A percentile compares a stretch with the other conserved stretches of the same genome.
phyloP scores from a whole-genome alignment of 208 protist species.

The Trypanosoma rangeli region DNA sequence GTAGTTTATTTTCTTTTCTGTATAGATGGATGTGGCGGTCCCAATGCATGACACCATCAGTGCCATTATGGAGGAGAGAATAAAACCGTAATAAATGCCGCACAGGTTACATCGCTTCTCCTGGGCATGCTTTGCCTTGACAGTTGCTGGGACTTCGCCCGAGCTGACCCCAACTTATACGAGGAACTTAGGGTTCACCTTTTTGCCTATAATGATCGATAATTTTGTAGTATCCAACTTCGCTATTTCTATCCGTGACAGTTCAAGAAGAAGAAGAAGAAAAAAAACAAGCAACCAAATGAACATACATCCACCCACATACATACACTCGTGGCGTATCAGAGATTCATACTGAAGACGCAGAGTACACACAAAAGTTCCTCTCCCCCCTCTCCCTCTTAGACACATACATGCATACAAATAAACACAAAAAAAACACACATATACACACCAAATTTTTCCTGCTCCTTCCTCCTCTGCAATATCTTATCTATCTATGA shows the following conservation, averaged over 20 bases:
- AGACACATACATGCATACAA: background rate
- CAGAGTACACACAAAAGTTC: background rate
- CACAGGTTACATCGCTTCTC: conserved; percentile 72
- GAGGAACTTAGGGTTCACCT: conserved; percentile 62
- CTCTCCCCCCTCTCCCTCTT: background rate
- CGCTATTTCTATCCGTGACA: conserved; percentile 7
- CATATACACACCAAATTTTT: no score
- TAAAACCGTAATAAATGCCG: conserved; percentile 67
- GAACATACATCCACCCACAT: background rate
- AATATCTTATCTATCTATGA: conserved; percentile 2
- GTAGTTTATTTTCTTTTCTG: conserved; percentile 77
- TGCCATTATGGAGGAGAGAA: conserved; percentile 53
- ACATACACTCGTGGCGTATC: background rate
- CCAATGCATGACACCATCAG: conserved; percentile 44
- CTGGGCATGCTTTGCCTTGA: conserved; percentile 25
- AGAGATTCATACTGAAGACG: background rate
- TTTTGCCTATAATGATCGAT: conserved; percentile 74
- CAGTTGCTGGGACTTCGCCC: conserved; percentile 27
- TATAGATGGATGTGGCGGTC: conserved; percentile 54
- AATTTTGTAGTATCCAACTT: conserved; percentile 71
- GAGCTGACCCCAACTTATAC: conserved; percentile 46
- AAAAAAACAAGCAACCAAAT: background rate
- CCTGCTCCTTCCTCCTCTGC: background rate
- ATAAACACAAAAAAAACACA: background rate
- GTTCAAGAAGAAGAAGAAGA: conserved; percentile 1